phyloP scores from a whole-genome alignment of 2,329 filamentous ascomycete species.

The Aspergillus hortae region DNA sequence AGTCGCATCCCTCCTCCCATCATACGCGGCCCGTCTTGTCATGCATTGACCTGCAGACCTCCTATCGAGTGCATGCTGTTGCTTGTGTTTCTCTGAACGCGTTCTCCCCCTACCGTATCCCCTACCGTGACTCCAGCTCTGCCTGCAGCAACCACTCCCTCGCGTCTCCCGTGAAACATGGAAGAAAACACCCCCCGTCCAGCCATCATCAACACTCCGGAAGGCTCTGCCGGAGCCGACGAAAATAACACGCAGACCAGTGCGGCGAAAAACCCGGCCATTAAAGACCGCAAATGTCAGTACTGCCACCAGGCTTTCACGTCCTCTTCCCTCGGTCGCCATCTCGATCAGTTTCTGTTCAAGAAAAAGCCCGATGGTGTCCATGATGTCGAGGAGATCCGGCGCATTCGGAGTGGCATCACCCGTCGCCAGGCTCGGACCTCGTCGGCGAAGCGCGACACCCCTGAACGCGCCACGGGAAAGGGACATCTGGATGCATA shows the following conservation, averaged over 20 bases:
- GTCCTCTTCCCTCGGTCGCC: slow-evolving; percentile 86
- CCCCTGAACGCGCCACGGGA: slow-evolving; percentile 57
- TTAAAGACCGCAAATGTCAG: slow-evolving; percentile 83
- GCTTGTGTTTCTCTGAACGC: slow-evolving; percentile 12
- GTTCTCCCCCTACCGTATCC: slow-evolving; percentile 4
- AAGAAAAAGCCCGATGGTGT: slow-evolving; percentile 91
- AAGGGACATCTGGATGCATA: slow-evolving; percentile 32
- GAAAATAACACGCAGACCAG: slow-evolving; percentile 27
- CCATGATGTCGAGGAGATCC: slow-evolving; percentile 86
- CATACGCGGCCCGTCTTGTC: slow-evolving; percentile 10
- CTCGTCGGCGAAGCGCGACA: slow-evolving; percentile 58
- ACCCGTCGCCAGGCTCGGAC: slow-evolving; percentile 78
- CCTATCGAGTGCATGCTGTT: slow-evolving; percentile 7
- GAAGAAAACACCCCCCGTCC: slow-evolving; percentile 21
- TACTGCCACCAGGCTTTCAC: slow-evolving; percentile 90
- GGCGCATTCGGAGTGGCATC: slow-evolving; percentile 76
- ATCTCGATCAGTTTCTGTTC: slow-evolving; percentile 91
- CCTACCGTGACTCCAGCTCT: not conserved
- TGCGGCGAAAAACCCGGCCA: slow-evolving; percentile 43
- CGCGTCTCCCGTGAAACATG: slow-evolving; percentile 19
- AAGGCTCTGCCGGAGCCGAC: slow-evolving; percentile 38
- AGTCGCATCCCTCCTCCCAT: slow-evolving; percentile 1
- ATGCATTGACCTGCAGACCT: slow-evolving; percentile 18
- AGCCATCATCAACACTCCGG: slow-evolving; percentile 36
- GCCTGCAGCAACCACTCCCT: slow-evolving; percentile 3